A percentile compares a stretch with the other conserved stretches of the same genome.
These are phyloP conservation scores for Penicillium sp. DNA, from an alignment of 2,329 filamentous ascomycete genomes.

Conservation along the genomic window DNA sequence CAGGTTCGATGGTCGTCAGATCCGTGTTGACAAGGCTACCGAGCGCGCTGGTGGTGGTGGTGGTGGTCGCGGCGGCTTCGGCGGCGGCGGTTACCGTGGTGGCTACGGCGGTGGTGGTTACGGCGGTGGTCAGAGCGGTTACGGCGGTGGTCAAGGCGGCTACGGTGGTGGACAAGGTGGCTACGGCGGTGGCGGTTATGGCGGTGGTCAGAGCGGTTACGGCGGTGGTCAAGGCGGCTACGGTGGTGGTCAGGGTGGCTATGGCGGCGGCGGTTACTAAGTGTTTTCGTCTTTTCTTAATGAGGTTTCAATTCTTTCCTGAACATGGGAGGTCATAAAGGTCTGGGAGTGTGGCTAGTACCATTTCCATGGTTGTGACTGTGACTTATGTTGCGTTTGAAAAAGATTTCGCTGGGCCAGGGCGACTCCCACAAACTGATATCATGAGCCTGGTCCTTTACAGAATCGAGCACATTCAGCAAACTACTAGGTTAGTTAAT, in stretches of 20 bases:
- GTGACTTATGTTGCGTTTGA: constrained; percentile 11
- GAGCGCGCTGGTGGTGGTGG: constrained; percentile 6
- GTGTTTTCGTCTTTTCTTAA: background rate
- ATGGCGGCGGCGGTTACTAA: constrained; percentile 9
- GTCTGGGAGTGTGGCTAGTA: constrained; percentile 5
- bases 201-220: constrained; percentile 6
- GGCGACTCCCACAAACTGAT: background rate
- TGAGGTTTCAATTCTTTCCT: background rate
- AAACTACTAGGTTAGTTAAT: constrained; percentile 1
- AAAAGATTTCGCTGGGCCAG: constrained; percentile 4
- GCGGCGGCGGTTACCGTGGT: constrained; percentile 4
- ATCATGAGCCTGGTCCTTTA: constrained; percentile 2
- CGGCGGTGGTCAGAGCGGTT: constrained; percentile 2
- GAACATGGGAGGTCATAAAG: constrained; percentile 4
- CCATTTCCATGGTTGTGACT: constrained; percentile 8
- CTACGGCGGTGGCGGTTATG: constrained; percentile 6
- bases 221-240: constrained; percentile 4
- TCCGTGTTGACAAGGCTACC: constrained; percentile 13
- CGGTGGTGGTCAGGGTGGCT: constrained; percentile 4
- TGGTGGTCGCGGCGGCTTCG: constrained; percentile 7
- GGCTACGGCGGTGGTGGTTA: constrained; percentile 1
- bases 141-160: constrained; percentile 6
- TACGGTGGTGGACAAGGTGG: constrained; percentile 7
- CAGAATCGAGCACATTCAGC: constrained; percentile 10
- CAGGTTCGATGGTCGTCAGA: constrained; percentile 10